Conservation (phyloP, 2,329 filamentous ascomycete species). For the Xylaria sp. region DNA sequence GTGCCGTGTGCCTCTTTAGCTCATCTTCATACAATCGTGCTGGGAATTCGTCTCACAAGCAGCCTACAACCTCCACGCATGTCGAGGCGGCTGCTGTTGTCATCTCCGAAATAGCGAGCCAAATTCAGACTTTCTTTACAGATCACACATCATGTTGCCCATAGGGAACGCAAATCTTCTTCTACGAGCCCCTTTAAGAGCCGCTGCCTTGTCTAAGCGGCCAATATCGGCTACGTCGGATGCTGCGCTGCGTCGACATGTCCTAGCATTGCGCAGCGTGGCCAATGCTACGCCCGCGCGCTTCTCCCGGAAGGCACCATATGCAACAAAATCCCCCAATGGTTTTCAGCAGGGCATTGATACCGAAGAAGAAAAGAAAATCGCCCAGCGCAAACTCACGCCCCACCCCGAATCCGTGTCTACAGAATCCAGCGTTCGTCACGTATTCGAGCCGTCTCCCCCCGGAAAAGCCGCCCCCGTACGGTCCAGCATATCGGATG, state of each 20-base stretch:
- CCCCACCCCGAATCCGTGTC: slow-evolving; percentile 66
- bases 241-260: slow-evolving; percentile 2
- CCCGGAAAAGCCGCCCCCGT: slow-evolving; percentile 38
- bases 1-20: no score
- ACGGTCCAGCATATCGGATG: slow-evolving; percentile 47
- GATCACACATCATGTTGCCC: slow-evolving; percentile 37
- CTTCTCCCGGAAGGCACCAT: slow-evolving; percentile 32
- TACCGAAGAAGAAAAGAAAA: slow-evolving; percentile 59
- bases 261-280: neutral
- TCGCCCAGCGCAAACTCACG: slow-evolving; percentile 61
- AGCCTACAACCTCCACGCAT: no score
- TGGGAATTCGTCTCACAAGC: no score
- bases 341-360: slow-evolving; percentile 50
- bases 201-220: slow-evolving; percentile 18
- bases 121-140: no score
- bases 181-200: slow-evolving; percentile 32
- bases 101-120: no score
- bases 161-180: slow-evolving; percentile 32
- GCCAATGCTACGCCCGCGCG: slow-evolving; percentile 7
- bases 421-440: slow-evolving; percentile 59
- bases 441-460: slow-evolving; percentile 50
- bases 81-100: no score
- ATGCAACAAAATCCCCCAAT: slow-evolving; percentile 39
- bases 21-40: no score
- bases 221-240: slow-evolving; percentile 3